Conservation (phyloP, 2,329 filamentous ascomycete species). For the Fusarium sulawesiense region DNA sequence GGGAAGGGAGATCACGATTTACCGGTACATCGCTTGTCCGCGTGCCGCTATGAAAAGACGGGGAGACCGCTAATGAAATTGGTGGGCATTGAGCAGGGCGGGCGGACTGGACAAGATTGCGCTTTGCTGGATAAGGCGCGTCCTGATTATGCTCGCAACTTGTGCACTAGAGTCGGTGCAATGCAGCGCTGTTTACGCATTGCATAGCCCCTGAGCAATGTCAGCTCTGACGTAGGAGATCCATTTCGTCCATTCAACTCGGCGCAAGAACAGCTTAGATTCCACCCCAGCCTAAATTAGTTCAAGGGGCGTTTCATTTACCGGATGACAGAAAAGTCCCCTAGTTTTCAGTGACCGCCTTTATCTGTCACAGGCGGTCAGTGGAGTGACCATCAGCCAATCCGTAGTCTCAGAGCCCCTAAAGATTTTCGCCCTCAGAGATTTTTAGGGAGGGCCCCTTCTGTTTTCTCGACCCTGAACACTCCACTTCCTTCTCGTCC, state of each 20-base stretch:
- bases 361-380: not conserved
- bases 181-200: conserved; percentile 1
- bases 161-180: not conserved
- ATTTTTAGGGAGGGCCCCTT: conserved; percentile 20
- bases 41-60: not conserved
- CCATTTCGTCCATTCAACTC: not conserved
- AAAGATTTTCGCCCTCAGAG: not conserved
- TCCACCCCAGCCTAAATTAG: not conserved
- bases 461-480: not conserved
- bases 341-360: not conserved
- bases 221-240: conserved; percentile 23
- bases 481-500: conserved; percentile 1
- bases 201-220: conserved; percentile 7
- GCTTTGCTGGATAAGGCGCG: not conserved
- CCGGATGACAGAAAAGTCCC: conserved; percentile 5
- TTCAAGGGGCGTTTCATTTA: conserved; percentile 17
- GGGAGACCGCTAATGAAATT: not conserved
- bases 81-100: conserved; percentile 1
- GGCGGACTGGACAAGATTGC: not conserved
- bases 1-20: conserved; percentile 13
- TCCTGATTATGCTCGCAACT: not conserved
- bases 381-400: conserved; percentile 12
- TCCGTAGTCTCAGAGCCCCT: conserved; percentile 7
- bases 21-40: not conserved
- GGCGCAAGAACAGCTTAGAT: not conserved